Base-by-base conservation (phyloP, 139 green algal genomes). In the Coelastrella sp. region DNA sequence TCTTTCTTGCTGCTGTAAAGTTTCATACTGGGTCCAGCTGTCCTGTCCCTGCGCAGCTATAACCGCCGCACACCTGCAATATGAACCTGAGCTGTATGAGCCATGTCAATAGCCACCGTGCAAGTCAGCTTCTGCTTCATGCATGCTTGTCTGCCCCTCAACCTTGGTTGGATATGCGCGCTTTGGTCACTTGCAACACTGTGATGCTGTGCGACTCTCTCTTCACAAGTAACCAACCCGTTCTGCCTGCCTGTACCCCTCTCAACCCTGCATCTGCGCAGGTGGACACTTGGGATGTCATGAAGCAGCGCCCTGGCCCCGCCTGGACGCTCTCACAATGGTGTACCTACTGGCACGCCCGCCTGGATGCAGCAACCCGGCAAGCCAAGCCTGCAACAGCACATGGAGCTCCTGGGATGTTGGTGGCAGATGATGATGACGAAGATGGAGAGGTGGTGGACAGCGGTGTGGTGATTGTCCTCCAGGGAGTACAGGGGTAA, bases 231-330 rank as follows among this genome's bases (percentile, higher is more conserved):
- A 47, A 47, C 32, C 32, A 47, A 47, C 32, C 32, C 32, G 32
- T 47, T 47, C 0, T 47, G 32, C 32, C 32, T 47, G 32, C 32
- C 32, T 71, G 10, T 71, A 71, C 61, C 11, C 61, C 61, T 10
- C 61, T 71, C 61, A 71, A 71, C 10, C 61, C 0, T 19, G 61
- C 61, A 71, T 10, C 61, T 13, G 61, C 74, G 23, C 77, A 87
- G 87, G 78, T 91, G 57, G 61, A 87, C 56, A 91, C 87, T 7
- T 86, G 78, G 87, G 87, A 91, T 32, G 87, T 91, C 8, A 19
- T 79, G 7, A 86, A 73, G 64, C 87, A 91, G 79, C 54, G 59
- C 66, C 66, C 66, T 8, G 87, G 87, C 4, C 87, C 87, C 16
- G 78, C 65, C 0, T 91, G 87, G 87, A 91, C 32, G 3, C 64